A percentile compares a stretch with the other conserved stretches of the same genome.
phyloP scores from a whole-genome alignment of 1,284 basidiomycete genomes.

The Puccinia triticina region DNA sequence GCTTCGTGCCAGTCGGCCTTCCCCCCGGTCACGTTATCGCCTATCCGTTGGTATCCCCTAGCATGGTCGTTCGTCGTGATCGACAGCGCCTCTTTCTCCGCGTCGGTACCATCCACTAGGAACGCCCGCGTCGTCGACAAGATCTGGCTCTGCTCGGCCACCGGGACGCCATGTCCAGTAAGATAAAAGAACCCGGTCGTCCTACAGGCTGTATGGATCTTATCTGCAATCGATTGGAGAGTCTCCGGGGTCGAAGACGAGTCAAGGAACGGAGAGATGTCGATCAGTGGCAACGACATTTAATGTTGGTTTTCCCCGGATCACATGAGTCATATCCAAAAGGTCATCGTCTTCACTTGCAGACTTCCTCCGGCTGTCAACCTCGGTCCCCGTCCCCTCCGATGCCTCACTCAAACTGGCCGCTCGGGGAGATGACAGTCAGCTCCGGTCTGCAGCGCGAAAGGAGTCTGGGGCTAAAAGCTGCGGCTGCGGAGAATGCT shows the following conservation, averaged over 20 bases:
- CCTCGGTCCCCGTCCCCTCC: not conserved
- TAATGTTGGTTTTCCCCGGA: not conserved
- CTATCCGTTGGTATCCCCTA: slow-evolving; percentile 63
- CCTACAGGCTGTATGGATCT: slow-evolving; percentile 73
- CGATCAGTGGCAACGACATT: slow-evolving; percentile 59
- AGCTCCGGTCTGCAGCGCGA: no score
- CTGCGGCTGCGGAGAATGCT: no score
- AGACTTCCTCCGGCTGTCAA: no score
- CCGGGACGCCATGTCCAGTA: slow-evolving; percentile 64
- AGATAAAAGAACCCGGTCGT: slow-evolving; percentile 86
- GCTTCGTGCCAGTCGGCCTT: slow-evolving; percentile 83
- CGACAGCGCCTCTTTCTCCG: slow-evolving; percentile 69
- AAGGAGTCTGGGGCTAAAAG: no score
- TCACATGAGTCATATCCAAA: no score
- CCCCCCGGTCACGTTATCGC: slow-evolving; percentile 80
- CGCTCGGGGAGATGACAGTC: no score
- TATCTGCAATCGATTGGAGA: slow-evolving; percentile 65
- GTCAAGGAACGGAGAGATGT: slow-evolving; percentile 59
- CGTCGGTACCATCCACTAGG: slow-evolving; percentile 70
- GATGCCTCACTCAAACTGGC: no score
- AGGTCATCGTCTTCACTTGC: no score
- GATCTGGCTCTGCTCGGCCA: slow-evolving; percentile 70
- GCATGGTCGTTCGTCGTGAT: slow-evolving; percentile 67
- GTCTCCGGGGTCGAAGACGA: slow-evolving; percentile 16
- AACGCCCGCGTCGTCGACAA: slow-evolving; percentile 70